These are phyloP conservation scores for Didymella arachidicola DNA, from an alignment of 2,329 filamentous ascomycete genomes.

Conservation along the genomic window DNA sequence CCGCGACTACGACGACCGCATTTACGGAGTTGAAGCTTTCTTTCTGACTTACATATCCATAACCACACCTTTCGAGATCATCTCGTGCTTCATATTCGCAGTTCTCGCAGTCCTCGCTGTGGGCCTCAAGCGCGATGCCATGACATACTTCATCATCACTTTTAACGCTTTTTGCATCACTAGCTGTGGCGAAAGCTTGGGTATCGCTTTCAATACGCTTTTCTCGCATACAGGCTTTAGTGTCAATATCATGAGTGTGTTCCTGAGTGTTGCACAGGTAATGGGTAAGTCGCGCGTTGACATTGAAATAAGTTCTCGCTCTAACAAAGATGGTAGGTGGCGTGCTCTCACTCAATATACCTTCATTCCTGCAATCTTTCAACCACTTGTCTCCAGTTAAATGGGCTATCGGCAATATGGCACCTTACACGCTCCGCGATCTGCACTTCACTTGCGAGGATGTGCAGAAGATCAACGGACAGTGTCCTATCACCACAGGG, in stretches of 20 bases:
- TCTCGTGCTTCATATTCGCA: conserved; percentile 71
- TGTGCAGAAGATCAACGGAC: conserved; percentile 66
- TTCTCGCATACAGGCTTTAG: conserved; percentile 79
- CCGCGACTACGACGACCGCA: conserved; percentile 75
- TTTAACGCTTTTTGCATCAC: conserved; percentile 78
- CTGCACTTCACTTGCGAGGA: conserved; percentile 71
- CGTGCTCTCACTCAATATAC: conserved; percentile 74
- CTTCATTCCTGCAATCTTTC: conserved; percentile 68
- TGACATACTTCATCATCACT: conserved; percentile 71
- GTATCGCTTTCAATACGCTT: conserved; percentile 82
- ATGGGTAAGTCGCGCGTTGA: conserved; percentile 57
- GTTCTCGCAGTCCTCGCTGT: conserved; percentile 70
- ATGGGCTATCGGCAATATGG: conserved; percentile 72
- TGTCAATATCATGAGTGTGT: conserved; percentile 73
- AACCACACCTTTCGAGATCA: conserved; percentile 75
- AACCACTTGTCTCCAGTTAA: conserved; percentile 77
- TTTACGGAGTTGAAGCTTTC: conserved; percentile 76
- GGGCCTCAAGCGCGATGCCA: conserved; percentile 67
- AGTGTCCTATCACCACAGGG: conserved; percentile 71
- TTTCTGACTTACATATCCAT: conserved; percentile 73
- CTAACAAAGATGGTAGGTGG: conserved; percentile 54
- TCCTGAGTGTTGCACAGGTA: conserved; percentile 73
- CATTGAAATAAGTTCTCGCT: not conserved
- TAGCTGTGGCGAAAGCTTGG: conserved; percentile 76
- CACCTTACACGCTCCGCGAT: conserved; percentile 68